Evolutionary conservation across 78 protist genomes (phyloP).

Genomic region (Salpingoeca rosetta): DNA sequence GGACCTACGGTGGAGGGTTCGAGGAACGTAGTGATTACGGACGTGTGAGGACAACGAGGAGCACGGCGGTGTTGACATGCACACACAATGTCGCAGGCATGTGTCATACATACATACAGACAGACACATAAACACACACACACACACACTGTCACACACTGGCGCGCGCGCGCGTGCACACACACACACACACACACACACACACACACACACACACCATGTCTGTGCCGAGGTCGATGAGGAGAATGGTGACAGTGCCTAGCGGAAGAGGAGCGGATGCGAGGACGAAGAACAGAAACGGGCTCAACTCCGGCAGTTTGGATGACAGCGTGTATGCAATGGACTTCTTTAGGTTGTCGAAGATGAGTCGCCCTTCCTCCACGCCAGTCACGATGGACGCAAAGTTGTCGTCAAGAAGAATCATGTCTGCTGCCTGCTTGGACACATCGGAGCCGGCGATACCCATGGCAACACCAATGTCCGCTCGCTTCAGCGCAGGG

Average conservation of each 20-base stretch:
- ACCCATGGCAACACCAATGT: constrained; percentile 91
- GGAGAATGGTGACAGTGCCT: constrained; percentile 67
- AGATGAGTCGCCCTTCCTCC: constrained; percentile 49
- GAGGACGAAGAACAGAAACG: constrained; percentile 67
- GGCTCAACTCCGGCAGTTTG: constrained; percentile 74
- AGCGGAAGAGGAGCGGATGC: constrained; percentile 74
- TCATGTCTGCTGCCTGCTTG: constrained; percentile 89
- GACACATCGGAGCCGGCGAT: constrained; percentile 88
- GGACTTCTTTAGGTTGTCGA: constrained; percentile 81
- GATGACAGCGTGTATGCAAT: constrained; percentile 80
- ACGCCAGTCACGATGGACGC: constrained; percentile 78
- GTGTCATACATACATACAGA: too few species aligned
- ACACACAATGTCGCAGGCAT: too few species aligned
- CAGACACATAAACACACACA: too few species aligned
- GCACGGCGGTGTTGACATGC: too few species aligned
- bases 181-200: too few species aligned
- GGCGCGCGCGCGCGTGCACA: too few species aligned
- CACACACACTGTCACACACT: too few species aligned
- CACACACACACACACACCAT: too few species aligned
- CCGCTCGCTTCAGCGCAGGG: constrained; percentile 90
- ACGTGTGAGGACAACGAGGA: too few species aligned
- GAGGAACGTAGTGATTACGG: too few species aligned
- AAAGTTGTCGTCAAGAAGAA: constrained; percentile 89
- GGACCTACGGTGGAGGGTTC: too few species aligned
- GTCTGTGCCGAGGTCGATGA: constrained; percentile 86